phyloP scores from a whole-genome alignment of 2,329 filamentous ascomycete species.

The Colletotrichum cereale region DNA sequence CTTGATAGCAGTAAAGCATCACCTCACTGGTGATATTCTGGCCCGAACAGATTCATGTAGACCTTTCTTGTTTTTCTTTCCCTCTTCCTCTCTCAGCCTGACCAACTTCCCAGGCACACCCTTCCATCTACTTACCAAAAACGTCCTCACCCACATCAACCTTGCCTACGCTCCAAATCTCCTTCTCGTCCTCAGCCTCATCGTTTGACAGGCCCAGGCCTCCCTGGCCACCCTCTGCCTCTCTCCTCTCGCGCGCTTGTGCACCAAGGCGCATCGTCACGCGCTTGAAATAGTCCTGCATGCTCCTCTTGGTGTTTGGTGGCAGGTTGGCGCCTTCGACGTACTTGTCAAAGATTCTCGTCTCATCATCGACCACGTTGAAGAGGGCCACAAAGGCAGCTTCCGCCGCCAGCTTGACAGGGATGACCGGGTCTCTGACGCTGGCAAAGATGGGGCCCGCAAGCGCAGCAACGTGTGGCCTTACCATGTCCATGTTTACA shows the following conservation, averaged over 20 bases:
- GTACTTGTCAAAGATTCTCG: constrained; percentile 90
- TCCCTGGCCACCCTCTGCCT: constrained; percentile 90
- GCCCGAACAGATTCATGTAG: neutral
- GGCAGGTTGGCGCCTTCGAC: constrained; percentile 78
- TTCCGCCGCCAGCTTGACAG: constrained; percentile 94
- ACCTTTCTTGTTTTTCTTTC: too few species aligned
- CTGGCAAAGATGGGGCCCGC: constrained; percentile 87
- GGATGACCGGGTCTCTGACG: constrained; percentile 92
- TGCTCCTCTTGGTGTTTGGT: constrained; percentile 83
- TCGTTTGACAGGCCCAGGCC: constrained; percentile 89
- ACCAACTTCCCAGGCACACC: constrained; percentile 37
- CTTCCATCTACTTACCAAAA: constrained; percentile 53
- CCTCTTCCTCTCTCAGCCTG: constrained; percentile 35
- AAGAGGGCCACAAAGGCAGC: constrained; percentile 94
- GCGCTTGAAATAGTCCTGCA: constrained; percentile 97
- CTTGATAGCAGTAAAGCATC: neutral
- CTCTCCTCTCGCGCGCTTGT: constrained; percentile 88
- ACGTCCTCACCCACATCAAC: constrained; percentile 80
- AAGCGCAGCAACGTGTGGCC: constrained; percentile 84
- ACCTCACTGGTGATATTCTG: neutral
- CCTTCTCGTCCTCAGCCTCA: constrained; percentile 92
- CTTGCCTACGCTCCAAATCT: constrained; percentile 95
- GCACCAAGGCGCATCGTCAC: constrained; percentile 86
- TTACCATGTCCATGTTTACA: constrained; percentile 81
- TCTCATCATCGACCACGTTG: constrained; percentile 88